phyloP scores from a whole-genome alignment of 371 early-diverging fungal species.

The Blyttiomyces sp. region DNA sequence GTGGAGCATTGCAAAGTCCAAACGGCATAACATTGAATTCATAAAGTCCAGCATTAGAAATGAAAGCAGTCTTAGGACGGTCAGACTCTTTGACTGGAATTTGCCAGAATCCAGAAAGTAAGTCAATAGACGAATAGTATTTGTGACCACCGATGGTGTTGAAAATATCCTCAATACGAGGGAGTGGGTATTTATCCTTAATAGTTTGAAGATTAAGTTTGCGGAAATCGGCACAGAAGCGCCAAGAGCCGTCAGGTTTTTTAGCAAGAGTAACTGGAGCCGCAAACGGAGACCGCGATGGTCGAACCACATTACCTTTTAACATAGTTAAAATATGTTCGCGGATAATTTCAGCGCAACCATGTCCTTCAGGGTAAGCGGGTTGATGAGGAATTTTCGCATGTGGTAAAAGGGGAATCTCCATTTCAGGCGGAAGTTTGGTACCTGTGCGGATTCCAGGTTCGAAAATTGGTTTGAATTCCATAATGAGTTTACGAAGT shows the following conservation, averaged over 20 bases:
- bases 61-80: conserved; percentile 31
- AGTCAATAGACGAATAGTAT: conserved; percentile 12
- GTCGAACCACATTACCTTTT: conserved; percentile 2
- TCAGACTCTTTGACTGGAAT: conserved; percentile 9
- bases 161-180: conserved; percentile 12
- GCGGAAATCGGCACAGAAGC: conserved; percentile 34
- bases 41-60: conserved; percentile 36
- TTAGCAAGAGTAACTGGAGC: conserved; percentile 56
- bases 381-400: conserved; percentile 3
- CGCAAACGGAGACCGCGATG: conserved; percentile 44
- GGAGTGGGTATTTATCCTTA: conserved; percentile 12
- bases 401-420: background rate
- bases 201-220: conserved; percentile 7
- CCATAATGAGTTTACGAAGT: background rate
- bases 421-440: background rate
- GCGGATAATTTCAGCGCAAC: background rate
- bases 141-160: background rate
- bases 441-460: background rate
- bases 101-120: conserved; percentile 15
- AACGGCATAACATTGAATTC: conserved; percentile 22
- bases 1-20: conserved; percentile 22
- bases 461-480: background rate
- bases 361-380: conserved; percentile 13
- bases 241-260: conserved; percentile 48
- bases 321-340: conserved; percentile 17